Conservation (phyloP, 2,329 filamentous ascomycete species). For the Rhinocladiella similis region DNA sequence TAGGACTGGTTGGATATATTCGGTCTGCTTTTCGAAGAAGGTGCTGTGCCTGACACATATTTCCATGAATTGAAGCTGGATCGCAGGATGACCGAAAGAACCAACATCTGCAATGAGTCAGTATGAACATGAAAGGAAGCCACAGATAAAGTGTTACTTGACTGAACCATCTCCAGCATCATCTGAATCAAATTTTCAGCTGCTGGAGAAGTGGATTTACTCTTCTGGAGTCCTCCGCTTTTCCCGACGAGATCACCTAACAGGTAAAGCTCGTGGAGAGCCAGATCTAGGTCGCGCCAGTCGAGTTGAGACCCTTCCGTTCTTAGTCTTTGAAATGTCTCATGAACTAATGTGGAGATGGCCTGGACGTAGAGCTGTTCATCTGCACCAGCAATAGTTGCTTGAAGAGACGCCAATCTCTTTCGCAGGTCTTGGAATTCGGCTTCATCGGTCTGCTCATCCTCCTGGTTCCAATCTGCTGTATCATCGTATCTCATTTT, state of each 20-base stretch:
- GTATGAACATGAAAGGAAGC: slow-evolving; percentile 1
- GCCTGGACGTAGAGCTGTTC: slow-evolving; percentile 86
- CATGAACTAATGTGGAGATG: slow-evolving; percentile 82
- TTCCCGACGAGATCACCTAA: slow-evolving; percentile 94
- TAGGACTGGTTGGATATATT: slow-evolving; percentile 80
- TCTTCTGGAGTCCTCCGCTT: slow-evolving; percentile 81
- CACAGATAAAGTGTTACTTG: slow-evolving; percentile 45
- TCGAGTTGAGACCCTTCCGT: slow-evolving; percentile 74
- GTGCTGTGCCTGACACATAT: slow-evolving; percentile 91
- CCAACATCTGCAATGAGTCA: slow-evolving; percentile 65
- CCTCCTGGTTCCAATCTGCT: slow-evolving; percentile 86
- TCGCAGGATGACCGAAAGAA: slow-evolving; percentile 83
- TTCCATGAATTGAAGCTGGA: slow-evolving; percentile 96
- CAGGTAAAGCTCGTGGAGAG: slow-evolving; percentile 90
- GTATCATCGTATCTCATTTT: slow-evolving; percentile 99
- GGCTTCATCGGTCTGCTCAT: slow-evolving; percentile 93
- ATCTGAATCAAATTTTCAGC: slow-evolving; percentile 82
- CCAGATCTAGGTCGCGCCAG: slow-evolving; percentile 93
- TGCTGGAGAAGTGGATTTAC: slow-evolving; percentile 74
- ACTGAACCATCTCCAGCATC: slow-evolving; percentile 95
- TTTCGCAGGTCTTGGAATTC: slow-evolving; percentile 96
- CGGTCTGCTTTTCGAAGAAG: slow-evolving; percentile 83
- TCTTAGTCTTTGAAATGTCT: slow-evolving; percentile 78
- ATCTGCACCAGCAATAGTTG: slow-evolving; percentile 86
- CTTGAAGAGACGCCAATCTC: slow-evolving; percentile 84